phyloP scores from a whole-genome alignment of 139 green algal species.

The Diplosphaera chodatii region DNA sequence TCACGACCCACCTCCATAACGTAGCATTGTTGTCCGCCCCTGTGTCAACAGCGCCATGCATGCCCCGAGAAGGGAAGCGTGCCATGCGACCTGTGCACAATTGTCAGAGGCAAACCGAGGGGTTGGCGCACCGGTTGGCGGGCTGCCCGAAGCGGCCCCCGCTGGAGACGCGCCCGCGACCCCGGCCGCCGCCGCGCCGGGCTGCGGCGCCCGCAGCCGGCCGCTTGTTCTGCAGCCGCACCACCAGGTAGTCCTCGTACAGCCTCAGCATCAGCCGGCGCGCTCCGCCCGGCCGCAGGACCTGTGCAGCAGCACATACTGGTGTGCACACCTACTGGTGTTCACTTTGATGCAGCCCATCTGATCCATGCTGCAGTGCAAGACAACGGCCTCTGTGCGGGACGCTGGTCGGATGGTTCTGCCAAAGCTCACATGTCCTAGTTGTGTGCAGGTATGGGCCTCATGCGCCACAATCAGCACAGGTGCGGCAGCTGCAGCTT shows the following conservation, averaged over 20 bases:
- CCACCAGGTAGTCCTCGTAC: conserved; percentile 51
- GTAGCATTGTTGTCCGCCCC: too few species aligned
- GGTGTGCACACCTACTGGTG: too few species aligned
- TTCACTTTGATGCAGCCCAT: too few species aligned
- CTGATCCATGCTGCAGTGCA: too few species aligned
- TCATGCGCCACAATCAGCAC: conserved; percentile 59
- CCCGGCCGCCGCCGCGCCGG: conserved; percentile 6
- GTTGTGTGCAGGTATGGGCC: conserved; percentile 14
- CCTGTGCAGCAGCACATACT: conserved; percentile 6
- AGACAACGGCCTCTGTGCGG: too few species aligned
- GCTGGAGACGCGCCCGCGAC: conserved; percentile 18
- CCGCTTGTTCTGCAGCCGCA: conserved; percentile 23
- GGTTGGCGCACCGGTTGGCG: too few species aligned
- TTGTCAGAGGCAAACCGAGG: too few species aligned
- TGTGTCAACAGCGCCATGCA: too few species aligned
- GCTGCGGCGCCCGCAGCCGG: neutral
- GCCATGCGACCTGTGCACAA: too few species aligned
- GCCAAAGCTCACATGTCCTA: neutral
- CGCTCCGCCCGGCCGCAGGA: conserved; percentile 21
- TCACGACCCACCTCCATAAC: too few species aligned
- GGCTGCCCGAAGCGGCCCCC: conserved; percentile 1
- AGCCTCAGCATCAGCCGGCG: conserved; percentile 36
- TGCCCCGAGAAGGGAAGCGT: too few species aligned
- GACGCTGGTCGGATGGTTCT: too few species aligned
- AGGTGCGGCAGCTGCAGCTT: conserved; percentile 8